Evolutionary conservation across 2,329 filamentous ascomycete genomes (phyloP).

Genomic region (Cercospora beticola): DNA sequence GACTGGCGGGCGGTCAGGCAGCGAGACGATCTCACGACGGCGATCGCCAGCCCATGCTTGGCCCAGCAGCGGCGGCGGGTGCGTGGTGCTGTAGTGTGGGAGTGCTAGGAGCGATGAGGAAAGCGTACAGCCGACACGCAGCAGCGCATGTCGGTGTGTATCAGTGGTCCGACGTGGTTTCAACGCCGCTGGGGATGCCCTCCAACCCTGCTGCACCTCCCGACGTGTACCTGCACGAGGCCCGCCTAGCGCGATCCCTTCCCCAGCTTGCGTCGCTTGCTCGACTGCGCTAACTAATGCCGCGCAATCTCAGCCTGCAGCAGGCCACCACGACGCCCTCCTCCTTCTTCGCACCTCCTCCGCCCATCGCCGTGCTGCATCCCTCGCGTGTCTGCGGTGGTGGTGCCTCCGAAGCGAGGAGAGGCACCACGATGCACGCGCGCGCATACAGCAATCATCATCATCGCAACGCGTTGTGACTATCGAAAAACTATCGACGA

Average conservation of each 20-base stretch:
- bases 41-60: background rate
- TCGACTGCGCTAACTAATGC: background rate
- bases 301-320: background rate
- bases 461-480: background rate
- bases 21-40: slow-evolving; percentile 8
- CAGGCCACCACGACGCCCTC: background rate
- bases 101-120: background rate
- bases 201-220: background rate
- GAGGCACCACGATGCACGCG: background rate
- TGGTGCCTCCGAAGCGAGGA: no score
- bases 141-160: background rate
- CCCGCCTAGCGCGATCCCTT: background rate
- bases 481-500: background rate
- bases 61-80: no score
- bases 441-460: background rate
- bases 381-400: background rate
- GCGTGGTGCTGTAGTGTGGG: background rate
- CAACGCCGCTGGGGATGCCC: background rate
- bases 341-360: background rate
- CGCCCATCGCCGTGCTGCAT: background rate
- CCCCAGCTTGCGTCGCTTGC: background rate
- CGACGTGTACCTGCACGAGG: background rate
- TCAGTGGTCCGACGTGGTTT: background rate
- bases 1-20: slow-evolving; percentile 11
- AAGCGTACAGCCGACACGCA: background rate